Evolutionary conservation across 2,329 filamentous ascomycete genomes (phyloP).

Genomic region (Akanthomyces dipterigenus): DNA sequence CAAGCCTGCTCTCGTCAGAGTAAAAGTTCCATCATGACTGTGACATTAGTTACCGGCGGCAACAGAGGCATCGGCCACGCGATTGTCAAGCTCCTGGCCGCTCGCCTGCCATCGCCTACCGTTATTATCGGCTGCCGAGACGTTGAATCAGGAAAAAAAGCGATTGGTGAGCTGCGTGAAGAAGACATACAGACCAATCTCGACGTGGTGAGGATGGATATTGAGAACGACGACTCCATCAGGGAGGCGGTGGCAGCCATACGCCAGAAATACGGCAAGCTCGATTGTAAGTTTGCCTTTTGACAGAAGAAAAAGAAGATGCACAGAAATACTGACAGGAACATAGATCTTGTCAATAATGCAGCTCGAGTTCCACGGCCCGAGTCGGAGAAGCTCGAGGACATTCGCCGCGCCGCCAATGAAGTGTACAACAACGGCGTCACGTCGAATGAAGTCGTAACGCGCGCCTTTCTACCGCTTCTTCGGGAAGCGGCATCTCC

Average conservation of each 20-base stretch:
- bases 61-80: conserved; percentile 28
- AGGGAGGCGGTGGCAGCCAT: conserved; percentile 10
- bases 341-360: neutral
- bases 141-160: neutral
- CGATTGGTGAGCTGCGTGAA: conserved; percentile 8
- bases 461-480: conserved; percentile 14
- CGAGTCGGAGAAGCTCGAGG: conserved; percentile 8
- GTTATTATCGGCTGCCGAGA: conserved; percentile 18
- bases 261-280: conserved; percentile 14
- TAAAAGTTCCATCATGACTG: neutral
- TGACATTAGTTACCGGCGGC: conserved; percentile 25
- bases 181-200: neutral
- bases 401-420: conserved; percentile 10
- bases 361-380: conserved; percentile 10
- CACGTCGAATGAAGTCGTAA: conserved; percentile 15
- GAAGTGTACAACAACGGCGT: conserved; percentile 16
- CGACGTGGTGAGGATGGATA: conserved; percentile 14
- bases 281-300: conserved; percentile 14
- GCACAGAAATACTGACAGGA: too few relatives aligned
- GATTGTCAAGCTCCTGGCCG: conserved; percentile 20
- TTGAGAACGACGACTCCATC: conserved; percentile 16
- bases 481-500: neutral
- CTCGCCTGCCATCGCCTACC: conserved; percentile 17
- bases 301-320: neutral
- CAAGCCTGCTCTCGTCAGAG: too few relatives aligned